A percentile compares a stretch with the other conserved stretches of the same genome.
Evolutionary conservation across 371 early-diverging fungal genomes (phyloP).

Genomic region (Umbelopsis sp.): DNA sequence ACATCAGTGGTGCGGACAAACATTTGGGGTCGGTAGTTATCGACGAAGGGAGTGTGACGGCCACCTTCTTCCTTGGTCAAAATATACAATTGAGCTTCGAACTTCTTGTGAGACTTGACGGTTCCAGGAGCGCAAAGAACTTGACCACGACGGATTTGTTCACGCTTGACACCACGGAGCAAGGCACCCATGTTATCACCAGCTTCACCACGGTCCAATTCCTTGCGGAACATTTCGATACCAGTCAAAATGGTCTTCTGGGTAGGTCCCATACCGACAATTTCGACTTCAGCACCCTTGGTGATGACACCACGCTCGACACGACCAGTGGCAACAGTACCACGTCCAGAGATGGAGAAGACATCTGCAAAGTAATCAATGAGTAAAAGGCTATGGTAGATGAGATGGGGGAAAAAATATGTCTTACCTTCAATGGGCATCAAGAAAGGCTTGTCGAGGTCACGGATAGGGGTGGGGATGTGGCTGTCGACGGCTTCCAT

Average conservation of each 20-base stretch:
- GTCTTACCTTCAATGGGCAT: constrained; percentile 90
- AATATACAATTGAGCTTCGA: constrained; percentile 90
- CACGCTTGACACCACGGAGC: constrained; percentile 97
- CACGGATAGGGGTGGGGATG: constrained; percentile 94
- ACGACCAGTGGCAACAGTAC: constrained; percentile 98
- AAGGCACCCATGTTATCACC: constrained; percentile 98
- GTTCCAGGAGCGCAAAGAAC: constrained; percentile 92
- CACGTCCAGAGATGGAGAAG: constrained; percentile 98
- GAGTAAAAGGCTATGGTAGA: not conserved
- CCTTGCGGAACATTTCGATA: constrained; percentile 99
- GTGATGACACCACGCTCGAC: constrained; percentile 95
- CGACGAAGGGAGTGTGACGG: constrained; percentile 95
- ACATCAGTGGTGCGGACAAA: constrained; percentile 95
- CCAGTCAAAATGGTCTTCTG: constrained; percentile 94
- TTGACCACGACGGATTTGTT: constrained; percentile 94
- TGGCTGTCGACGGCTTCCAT: constrained; percentile 93
- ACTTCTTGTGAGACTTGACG: constrained; percentile 92
- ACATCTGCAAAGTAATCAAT: constrained; percentile 64
- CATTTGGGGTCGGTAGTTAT: constrained; percentile 97
- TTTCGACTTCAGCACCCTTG: constrained; percentile 96
- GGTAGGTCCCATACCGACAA: constrained; percentile 91
- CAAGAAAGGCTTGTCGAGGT: constrained; percentile 98
- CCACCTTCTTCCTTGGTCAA: constrained; percentile 98
- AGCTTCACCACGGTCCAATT: constrained; percentile 96
- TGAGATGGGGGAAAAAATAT: not conserved